A percentile compares a stretch with the other conserved stretches of the same genome.
Conservation (phyloP, 2,329 filamentous ascomycete genomes). For the Cladosporium sphaerospermum region DNA sequence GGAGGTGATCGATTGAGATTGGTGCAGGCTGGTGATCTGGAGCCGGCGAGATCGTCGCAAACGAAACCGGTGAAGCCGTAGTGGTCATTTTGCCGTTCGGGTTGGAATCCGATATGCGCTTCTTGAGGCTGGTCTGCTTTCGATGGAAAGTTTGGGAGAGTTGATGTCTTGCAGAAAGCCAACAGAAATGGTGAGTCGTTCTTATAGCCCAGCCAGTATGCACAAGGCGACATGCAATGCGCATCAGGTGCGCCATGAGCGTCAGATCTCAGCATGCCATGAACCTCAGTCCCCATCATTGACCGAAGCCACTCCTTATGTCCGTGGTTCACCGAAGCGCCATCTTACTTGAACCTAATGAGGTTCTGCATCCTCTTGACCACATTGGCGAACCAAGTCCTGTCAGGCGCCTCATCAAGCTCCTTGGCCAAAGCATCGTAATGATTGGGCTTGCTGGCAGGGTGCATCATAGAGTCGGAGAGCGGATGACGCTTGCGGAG, state of each 20-base stretch:
- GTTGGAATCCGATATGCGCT: background rate
- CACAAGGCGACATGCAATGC: background rate
- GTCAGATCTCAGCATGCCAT: background rate
- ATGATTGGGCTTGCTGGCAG: slow-evolving; percentile 45
- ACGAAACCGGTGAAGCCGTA: background rate
- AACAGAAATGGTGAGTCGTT: background rate
- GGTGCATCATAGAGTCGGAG: slow-evolving; percentile 41
- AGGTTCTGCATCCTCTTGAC: slow-evolving; percentile 35
- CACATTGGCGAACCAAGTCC: slow-evolving; percentile 42
- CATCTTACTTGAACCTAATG: slow-evolving; percentile 3
- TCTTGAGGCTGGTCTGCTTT: background rate
- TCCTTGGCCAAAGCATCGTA: slow-evolving; percentile 49
- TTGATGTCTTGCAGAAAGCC: background rate
- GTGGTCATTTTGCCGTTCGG: background rate
- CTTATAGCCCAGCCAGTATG: background rate
- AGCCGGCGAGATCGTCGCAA: background rate
- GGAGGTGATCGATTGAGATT: background rate
- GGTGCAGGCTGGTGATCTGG: background rate
- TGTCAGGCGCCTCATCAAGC: slow-evolving; percentile 47
- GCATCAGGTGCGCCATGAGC: too few species aligned
- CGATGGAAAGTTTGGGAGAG: background rate
- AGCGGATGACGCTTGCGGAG: slow-evolving; percentile 49
- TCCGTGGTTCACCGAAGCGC: background rate
- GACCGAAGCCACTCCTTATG: background rate
- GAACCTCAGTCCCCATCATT: background rate